Conservation (phyloP, 1,139 yeast genomes). For the Yamadazyma aaseri region DNA sequence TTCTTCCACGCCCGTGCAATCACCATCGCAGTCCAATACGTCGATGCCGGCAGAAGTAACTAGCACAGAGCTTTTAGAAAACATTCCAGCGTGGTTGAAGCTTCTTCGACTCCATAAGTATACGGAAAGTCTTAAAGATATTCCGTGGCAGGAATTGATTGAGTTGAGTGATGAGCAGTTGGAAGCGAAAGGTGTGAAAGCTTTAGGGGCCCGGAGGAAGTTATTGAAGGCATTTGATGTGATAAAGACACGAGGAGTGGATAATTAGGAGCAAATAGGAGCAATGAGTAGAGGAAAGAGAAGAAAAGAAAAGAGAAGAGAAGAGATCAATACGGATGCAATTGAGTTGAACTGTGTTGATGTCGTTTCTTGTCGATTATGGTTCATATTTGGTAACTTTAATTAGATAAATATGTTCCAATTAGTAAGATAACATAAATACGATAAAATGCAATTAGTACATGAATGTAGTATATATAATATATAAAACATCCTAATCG, state of each 20-base stretch:
- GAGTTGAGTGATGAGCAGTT: constrained; percentile 67
- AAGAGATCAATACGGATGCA: not conserved
- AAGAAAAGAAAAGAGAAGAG: not conserved
- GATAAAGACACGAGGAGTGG: constrained; percentile 41
- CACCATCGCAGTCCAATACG: constrained; percentile 21
- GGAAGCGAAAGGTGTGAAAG: constrained; percentile 80
- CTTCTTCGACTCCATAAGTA: constrained; percentile 88
- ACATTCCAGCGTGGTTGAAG: constrained; percentile 92
- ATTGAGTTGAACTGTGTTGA: no score
- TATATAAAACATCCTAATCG: no score
- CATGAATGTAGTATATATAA: no score
- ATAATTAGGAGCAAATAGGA: constrained; percentile 2
- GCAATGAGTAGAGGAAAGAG: not conserved
- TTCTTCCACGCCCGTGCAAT: constrained; percentile 10
- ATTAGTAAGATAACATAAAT: no score
- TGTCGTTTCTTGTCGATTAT: no score
- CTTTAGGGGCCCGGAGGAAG: constrained; percentile 93
- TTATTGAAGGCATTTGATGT: constrained; percentile 86
- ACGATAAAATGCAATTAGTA: no score
- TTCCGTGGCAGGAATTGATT: constrained; percentile 78
- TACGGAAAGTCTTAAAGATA: constrained; percentile 75
- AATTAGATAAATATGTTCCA: no score
- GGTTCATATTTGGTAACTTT: no score
- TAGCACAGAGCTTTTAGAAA: constrained; percentile 61
- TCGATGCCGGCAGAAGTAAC: constrained; percentile 67